Evolutionary conservation across 257 asterid genomes (phyloP), one percentile per base, ranked within the genome.

Genomic region (Nicotiana tabacum): DNA sequence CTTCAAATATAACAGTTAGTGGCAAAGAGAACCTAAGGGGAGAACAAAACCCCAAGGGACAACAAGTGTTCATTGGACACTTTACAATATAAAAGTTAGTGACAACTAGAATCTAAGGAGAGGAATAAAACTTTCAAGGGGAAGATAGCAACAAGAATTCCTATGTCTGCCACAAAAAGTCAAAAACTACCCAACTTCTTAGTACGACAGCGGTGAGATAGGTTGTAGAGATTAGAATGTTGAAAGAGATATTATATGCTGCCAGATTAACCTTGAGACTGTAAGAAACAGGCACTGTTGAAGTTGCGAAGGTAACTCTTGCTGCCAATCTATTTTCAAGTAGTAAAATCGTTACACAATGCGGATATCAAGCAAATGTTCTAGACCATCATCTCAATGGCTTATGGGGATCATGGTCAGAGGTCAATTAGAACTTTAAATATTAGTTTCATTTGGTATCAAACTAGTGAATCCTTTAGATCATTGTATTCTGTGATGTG

Each of bases 251-350:
- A 13, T 2, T 29, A 76, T 51, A 39, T 76, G 80, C 80, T 15
- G 80, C 46, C 80, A 48, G 80, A 16, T 76, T 24, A 51, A 76
- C 27, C 80, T 51, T 24, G 80, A 74, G 80, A 27, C 64, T 29
- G 4, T 27, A 15, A 3, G 80, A 51, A 48, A 32, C 43, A 13
- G 64, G 46, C 21, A 18, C 62, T 74, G 17, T 74, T 74, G 62
- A 48, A 27, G 80, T 51, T 74, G 64, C 15, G 62, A 76, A 76
- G 64, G 64, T 51, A 3, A 76, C 65, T 48, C 65, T 51, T 7
- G 80, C 46, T 76, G 46, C 16, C 53, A 51, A 53, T 51, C 46
- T 15, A 4, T 51, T 76, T 5, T 51, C 64, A 30, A 16, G 65
- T 51, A 16, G 46, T 17, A 15, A 76, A 76, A 37, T 15, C 27